Conservation (phyloP, 495 filamentous ascomycete genomes). For the Sporormia fimetaria region DNA sequence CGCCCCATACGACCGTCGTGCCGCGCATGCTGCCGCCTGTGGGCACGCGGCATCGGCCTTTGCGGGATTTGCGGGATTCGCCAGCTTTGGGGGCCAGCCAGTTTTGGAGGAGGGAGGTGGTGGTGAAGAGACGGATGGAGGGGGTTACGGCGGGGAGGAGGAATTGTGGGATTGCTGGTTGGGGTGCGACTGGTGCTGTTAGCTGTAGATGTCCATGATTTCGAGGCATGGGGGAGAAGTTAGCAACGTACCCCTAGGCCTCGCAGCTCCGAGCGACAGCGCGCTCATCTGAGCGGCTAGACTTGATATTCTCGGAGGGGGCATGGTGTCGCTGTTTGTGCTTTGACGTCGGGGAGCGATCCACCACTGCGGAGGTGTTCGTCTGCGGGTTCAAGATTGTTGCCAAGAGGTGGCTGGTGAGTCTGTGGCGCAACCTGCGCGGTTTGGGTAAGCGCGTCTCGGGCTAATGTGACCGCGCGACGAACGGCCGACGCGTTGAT, state of each 20-base stretch:
- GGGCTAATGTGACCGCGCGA: slow-evolving; percentile 16
- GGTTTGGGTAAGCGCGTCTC: slow-evolving; percentile 3
- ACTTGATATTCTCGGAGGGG: slow-evolving; percentile 21
- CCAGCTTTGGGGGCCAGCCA: slow-evolving; percentile 73
- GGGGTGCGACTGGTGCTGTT: not conserved
- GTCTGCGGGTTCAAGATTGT: no score
- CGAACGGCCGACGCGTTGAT: slow-evolving; percentile 3
- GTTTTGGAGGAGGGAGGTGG: slow-evolving; percentile 48
- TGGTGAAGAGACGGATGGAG: slow-evolving; percentile 56
- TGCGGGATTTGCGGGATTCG: slow-evolving; percentile 74
- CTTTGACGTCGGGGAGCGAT: no score
- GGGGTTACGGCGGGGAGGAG: slow-evolving; percentile 17
- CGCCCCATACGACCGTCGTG: slow-evolving; percentile 92
- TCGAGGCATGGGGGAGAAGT: not conserved
- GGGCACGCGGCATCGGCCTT: slow-evolving; percentile 75
- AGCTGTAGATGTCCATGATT: slow-evolving; percentile 1
- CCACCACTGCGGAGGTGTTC: no score
- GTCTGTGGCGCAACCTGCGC: slow-evolving; percentile 1
- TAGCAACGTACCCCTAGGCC: slow-evolving; percentile 22
- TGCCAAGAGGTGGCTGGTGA: slow-evolving; percentile 6
- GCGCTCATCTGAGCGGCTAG: slow-evolving; percentile 21
- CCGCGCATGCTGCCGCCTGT: slow-evolving; percentile 86
- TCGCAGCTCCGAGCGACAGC: slow-evolving; percentile 8
- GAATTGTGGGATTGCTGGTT: slow-evolving; percentile 19
- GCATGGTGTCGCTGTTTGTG: slow-evolving; percentile 15